Evolutionary conservation across 2,329 filamentous ascomycete genomes (phyloP).

Genomic region (Cercospora nicotianae): DNA sequence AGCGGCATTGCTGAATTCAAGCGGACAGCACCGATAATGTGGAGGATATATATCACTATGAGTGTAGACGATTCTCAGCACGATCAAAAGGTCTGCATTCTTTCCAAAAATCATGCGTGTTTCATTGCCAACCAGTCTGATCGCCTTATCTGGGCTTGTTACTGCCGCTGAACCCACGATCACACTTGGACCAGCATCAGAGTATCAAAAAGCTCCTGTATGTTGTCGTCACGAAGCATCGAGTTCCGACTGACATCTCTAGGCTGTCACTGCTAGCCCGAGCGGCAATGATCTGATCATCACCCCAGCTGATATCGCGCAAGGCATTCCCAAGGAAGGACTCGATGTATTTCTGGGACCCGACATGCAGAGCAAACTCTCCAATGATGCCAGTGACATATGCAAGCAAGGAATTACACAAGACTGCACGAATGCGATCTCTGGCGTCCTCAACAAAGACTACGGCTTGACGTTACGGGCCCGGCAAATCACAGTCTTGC

Average conservation of each 20-base stretch:
- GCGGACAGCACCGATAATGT: background rate
- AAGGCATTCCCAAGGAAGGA: background rate
- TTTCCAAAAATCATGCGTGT: background rate
- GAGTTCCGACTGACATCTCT: background rate
- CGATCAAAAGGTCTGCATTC: background rate
- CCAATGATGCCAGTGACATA: background rate
- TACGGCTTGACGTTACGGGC: background rate
- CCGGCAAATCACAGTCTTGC: background rate
- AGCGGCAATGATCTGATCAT: background rate
- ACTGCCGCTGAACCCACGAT: background rate
- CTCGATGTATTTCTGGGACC: background rate
- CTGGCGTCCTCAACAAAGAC: background rate
- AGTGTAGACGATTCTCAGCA: background rate
- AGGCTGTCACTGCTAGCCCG: background rate
- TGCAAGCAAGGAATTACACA: background rate
- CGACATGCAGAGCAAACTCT: background rate
- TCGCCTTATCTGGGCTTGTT: background rate
- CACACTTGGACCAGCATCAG: background rate
- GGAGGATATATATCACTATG: background rate
- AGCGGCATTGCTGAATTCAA: background rate
- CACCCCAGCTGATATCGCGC: background rate
- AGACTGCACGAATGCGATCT: background rate
- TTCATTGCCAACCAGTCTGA: background rate
- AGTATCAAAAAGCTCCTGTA: background rate
- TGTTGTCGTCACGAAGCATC: background rate